Evolutionary conservation across 352 stramenopile species (phyloP).

Genomic region (Globisporangium splendens): DNA sequence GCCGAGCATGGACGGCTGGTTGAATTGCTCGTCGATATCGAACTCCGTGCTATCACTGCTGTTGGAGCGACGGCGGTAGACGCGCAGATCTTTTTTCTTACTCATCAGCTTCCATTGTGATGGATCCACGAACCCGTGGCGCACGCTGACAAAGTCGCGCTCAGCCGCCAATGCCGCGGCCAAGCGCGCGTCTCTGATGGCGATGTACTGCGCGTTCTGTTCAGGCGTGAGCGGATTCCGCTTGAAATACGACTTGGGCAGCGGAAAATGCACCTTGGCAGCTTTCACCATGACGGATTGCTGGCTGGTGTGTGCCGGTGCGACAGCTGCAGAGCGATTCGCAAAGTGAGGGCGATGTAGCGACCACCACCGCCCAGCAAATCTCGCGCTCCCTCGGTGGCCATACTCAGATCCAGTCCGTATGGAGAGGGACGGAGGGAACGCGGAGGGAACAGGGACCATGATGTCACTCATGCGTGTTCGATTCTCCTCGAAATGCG

Average conservation of each 20-base stretch:
- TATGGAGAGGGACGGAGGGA: too few relatives aligned
- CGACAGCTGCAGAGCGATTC: too few relatives aligned
- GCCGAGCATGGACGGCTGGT: constrained; percentile 30
- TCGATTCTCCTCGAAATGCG: too few relatives aligned
- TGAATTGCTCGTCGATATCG: not conserved
- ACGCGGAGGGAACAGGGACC: too few relatives aligned
- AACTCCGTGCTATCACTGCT: not conserved
- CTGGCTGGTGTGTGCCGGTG: not conserved
- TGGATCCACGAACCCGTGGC: not conserved
- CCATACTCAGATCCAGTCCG: too few relatives aligned
- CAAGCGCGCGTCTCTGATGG: constrained; percentile 5
- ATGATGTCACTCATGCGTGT: too few relatives aligned
- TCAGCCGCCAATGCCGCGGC: constrained; percentile 7
- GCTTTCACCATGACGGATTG: not conserved
- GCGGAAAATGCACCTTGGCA: constrained; percentile 4
- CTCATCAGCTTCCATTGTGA: constrained; percentile 16
- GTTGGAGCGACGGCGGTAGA: constrained; percentile 30
- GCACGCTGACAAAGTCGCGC: constrained; percentile 6
- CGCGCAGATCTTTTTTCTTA: constrained; percentile 30
- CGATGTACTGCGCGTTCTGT: constrained; percentile 6
- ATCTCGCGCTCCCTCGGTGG: too few relatives aligned
- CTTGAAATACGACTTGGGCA: constrained; percentile 15
- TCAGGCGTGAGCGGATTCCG: not conserved
- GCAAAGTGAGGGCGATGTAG: too few relatives aligned
- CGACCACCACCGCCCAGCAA: too few relatives aligned